Percentiles rank a stretch among this genome's conserved stretches.
Conservation (phyloP, 495 filamentous ascomycete genomes). For the Talaromyces proteolyticus region DNA sequence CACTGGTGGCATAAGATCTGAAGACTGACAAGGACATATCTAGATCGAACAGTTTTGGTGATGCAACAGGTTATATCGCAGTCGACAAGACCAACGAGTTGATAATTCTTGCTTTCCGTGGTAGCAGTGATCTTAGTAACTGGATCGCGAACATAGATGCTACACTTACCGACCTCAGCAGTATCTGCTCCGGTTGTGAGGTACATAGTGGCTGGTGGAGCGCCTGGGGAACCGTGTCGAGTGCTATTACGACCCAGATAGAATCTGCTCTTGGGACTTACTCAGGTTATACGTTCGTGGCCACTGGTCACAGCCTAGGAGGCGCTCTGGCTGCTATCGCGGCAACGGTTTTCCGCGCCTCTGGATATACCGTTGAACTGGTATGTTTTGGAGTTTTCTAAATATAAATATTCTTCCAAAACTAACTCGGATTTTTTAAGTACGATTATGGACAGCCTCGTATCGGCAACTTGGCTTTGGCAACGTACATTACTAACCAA, state of each 20-base stretch:
- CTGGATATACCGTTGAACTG: constrained; percentile 24
- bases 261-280: constrained; percentile 22
- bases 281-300: constrained; percentile 44
- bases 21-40: constrained; percentile 6
- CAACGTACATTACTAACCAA: constrained; percentile 43
- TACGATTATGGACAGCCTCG: constrained; percentile 63
- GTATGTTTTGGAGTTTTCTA: constrained; percentile 8
- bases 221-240: constrained; percentile 35
- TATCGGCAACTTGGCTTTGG: constrained; percentile 49
- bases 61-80: constrained; percentile 58
- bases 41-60: constrained; percentile 43
- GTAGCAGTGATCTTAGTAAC: constrained; percentile 52
- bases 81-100: constrained; percentile 48
- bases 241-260: constrained; percentile 29
- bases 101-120: constrained; percentile 61
- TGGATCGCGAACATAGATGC: constrained; percentile 53
- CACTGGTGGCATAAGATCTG: background rate
- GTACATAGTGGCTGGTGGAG: constrained; percentile 46
- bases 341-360: constrained; percentile 45
- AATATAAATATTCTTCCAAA: background rate
- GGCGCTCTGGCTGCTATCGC: constrained; percentile 55
- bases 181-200: constrained; percentile 41
- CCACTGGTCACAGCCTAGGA: constrained; percentile 61
- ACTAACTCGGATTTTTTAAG: constrained; percentile 11
- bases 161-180: constrained; percentile 12